Base-by-base conservation (phyloP, 2,329 filamentous ascomycete genomes). In the Dactylellina drechsleri region DNA sequence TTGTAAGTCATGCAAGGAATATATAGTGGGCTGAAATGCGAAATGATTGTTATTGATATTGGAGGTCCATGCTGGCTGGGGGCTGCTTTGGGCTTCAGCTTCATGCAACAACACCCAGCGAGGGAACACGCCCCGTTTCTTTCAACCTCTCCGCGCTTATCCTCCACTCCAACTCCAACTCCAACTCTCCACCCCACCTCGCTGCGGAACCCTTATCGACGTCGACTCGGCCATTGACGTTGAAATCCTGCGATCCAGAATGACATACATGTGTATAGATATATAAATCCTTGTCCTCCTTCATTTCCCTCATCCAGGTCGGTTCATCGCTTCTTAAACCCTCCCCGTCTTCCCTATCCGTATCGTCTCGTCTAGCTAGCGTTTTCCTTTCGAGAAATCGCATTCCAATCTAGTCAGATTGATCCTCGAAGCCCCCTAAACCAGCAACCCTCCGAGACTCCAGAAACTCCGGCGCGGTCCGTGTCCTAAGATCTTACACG, bases 91-190 rank as follows among this genome's bases (percentile, higher is more conserved):
- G 23, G 43, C 26, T 62, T 36, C 40, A n/a, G 16, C 43, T 47
- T 12, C 43, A 61, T 54, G 61, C 60, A 31, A 20, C 68, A 73
- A 73, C 68, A 73, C 68, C 54, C 61, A 66, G 68, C 66, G 56
- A 73, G 60, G 50, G 61, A 57, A 41, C 66, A 23, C 52, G 50
- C 49, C 60, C 50, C 50, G 31, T 23, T n/a, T 43, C n/a, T 23
- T 28, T 49, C 49, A 15, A 18, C 16, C 43, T 47, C 16, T 47
- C 43, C 16, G 43, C 16, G 43, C 43, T 47, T 47, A 28, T 41
- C 59, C 54, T 72, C 59, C n/a, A 23, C 47, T 18, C 47, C 47
- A 20, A 13, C 47, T 13, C 16, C 16, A 20, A 45, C 53, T 54
- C 28, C 36, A n/a, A n/a, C n/a, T 23, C 66, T 59, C 57, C 52